Percentiles rank a stretch among this genome's conserved stretches.
phyloP scores from a whole-genome alignment of 2,329 filamentous ascomycete species.

The Aspergillus neoniger region DNA sequence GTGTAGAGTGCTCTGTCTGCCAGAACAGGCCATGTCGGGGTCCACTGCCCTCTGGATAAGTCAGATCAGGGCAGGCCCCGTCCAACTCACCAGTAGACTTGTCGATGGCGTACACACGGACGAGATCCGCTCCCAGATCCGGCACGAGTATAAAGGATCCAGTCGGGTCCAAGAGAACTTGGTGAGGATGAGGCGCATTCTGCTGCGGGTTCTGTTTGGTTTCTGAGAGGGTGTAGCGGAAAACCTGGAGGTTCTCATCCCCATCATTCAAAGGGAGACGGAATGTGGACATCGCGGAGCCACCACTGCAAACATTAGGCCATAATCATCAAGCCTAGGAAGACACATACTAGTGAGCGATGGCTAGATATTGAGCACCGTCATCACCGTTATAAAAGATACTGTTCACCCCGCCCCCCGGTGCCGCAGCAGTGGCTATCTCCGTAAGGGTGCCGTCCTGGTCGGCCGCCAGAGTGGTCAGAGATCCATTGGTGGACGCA shows the following conservation, averaged over 20 bases:
- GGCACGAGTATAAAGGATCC: slow-evolving; percentile 64
- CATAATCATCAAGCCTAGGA: neutral
- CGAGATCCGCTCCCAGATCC: slow-evolving; percentile 65
- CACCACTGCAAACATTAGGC: slow-evolving; percentile 23
- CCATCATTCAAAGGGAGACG: slow-evolving; percentile 27
- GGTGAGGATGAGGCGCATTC: slow-evolving; percentile 63
- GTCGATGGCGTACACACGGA: slow-evolving; percentile 62
- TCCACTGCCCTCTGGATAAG: slow-evolving; percentile 56
- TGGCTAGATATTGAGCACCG: slow-evolving; percentile 33
- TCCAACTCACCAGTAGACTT: slow-evolving; percentile 45
- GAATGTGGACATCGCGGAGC: slow-evolving; percentile 37
- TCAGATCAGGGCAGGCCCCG: slow-evolving; percentile 45
- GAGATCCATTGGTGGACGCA: slow-evolving; percentile 29
- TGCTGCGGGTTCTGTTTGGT: slow-evolving; percentile 46
- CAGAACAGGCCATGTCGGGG: slow-evolving; percentile 67
- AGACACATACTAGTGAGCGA: slow-evolving; percentile 41
- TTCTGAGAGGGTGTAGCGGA: slow-evolving; percentile 43
- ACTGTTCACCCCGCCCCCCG: slow-evolving; percentile 38
- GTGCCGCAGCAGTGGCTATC: slow-evolving; percentile 22
- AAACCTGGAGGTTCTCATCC: slow-evolving; percentile 35
- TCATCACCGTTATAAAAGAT: slow-evolving; percentile 32
- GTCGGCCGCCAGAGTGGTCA: slow-evolving; percentile 28
- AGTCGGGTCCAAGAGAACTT: slow-evolving; percentile 66
- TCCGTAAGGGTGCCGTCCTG: slow-evolving; percentile 25
- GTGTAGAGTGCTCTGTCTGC: slow-evolving; percentile 19